These are phyloP conservation scores for Tricholoma hemisulphureum DNA, from an alignment of 768 basidiomycete species.

Conservation along the genomic window DNA sequence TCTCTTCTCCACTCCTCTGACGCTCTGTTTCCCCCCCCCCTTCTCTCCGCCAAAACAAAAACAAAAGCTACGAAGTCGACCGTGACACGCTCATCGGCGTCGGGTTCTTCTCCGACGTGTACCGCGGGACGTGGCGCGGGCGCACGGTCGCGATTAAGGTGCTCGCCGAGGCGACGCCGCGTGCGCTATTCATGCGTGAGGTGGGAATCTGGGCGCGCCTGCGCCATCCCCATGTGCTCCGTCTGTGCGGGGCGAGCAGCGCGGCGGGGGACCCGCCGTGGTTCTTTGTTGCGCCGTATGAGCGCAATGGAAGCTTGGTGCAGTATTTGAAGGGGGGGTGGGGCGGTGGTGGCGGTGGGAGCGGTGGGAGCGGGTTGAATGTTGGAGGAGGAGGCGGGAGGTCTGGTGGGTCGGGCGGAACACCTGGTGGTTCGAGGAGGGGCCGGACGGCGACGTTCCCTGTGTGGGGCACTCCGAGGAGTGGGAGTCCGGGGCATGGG, in stretches of 20 bases:
- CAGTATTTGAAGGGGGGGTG: slow-evolving; percentile 46
- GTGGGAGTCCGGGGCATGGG: background rate
- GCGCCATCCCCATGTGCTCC: slow-evolving; percentile 66
- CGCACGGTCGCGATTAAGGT: slow-evolving; percentile 72
- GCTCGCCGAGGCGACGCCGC: slow-evolving; percentile 58
- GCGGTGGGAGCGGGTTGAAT: slow-evolving; percentile 17
- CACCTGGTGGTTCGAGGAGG: background rate
- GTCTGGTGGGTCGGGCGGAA: too few relatives aligned
- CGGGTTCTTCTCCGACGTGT: slow-evolving; percentile 78
- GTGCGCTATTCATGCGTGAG: slow-evolving; percentile 65
- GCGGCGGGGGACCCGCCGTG: slow-evolving; percentile 67
- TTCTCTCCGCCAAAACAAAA: too few relatives aligned
- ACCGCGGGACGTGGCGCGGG: slow-evolving; percentile 70
- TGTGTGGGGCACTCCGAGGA: background rate
- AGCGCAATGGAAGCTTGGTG: slow-evolving; percentile 61
- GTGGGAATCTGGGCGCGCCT: slow-evolving; percentile 72
- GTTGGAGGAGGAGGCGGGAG: background rate
- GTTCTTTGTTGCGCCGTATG: slow-evolving; percentile 78
- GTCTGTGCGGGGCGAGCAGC: slow-evolving; percentile 76
- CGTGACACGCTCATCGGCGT: slow-evolving; percentile 65
- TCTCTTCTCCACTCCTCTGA: too few relatives aligned
- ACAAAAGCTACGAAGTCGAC: slow-evolving; percentile 78
- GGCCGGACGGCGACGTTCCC: background rate
- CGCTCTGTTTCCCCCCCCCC: too few relatives aligned
- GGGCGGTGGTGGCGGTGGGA: slow-evolving; percentile 1